Conservation (phyloP, 106 monocot genomes). For the Dendrobium huoshanense region DNA sequence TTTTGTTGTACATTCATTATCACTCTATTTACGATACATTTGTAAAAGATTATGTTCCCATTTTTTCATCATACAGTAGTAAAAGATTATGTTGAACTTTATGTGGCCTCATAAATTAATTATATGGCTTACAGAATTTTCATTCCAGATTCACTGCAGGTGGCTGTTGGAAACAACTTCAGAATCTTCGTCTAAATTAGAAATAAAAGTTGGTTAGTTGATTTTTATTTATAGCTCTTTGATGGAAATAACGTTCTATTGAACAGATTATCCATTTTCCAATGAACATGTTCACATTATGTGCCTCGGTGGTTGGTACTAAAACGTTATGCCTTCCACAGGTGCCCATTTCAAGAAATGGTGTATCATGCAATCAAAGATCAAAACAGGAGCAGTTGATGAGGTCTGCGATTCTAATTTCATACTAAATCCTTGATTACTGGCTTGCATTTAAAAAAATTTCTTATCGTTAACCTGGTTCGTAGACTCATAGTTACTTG, state of each 20-base stretch:
- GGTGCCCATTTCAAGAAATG: slow-evolving; percentile 99
- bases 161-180: slow-evolving; percentile 64
- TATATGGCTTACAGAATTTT: not conserved
- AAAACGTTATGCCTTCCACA: slow-evolving; percentile 17
- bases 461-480: not conserved
- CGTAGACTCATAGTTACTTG: not conserved
- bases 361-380: slow-evolving; percentile 99
- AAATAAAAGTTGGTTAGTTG: slow-evolving; percentile 79
- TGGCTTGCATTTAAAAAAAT: not conserved
- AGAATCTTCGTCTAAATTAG: slow-evolving; percentile 46
- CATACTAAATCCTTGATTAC: not conserved
- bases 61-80: not conserved
- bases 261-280: not conserved
- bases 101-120: not conserved
- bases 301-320: not conserved
- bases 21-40: too few species aligned
- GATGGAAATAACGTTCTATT: not conserved
- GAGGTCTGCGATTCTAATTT: slow-evolving; percentile 44
- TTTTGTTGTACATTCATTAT: too few species aligned
- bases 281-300: not conserved
- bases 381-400: slow-evolving; percentile 84
- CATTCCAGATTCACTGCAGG: slow-evolving; percentile 79
- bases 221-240: not conserved
- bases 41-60: not conserved
- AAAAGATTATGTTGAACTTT: not conserved